Evolutionary conservation across 2,329 filamentous ascomycete species (phyloP).

Genomic region (Fusarium napiforme): DNA sequence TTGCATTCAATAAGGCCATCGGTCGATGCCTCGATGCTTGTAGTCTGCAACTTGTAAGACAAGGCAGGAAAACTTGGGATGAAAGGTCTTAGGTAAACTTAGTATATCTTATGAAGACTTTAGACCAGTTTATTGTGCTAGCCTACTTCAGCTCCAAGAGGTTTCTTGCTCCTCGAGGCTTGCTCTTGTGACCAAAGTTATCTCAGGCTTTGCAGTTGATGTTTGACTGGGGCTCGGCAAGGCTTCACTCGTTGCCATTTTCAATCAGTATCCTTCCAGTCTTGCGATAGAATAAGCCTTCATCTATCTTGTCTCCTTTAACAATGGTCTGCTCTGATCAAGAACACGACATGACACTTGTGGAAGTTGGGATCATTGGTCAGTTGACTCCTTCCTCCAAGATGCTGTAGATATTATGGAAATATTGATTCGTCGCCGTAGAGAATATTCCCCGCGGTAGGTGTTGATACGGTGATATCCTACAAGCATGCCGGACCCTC

Average conservation of each 20-base stretch:
- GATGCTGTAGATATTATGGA: background rate
- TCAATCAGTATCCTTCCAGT: background rate
- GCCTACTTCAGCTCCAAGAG: background rate
- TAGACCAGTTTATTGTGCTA: background rate
- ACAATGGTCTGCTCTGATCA: background rate
- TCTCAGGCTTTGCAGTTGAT: background rate
- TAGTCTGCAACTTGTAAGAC: background rate
- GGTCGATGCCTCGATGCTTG: background rate
- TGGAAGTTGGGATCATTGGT: background rate
- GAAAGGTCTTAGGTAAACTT: background rate
- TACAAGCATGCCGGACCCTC: background rate
- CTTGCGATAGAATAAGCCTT: background rate
- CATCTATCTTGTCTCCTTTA: background rate
- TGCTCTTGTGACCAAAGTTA: background rate
- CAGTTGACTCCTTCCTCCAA: background rate
- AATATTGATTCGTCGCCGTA: background rate
- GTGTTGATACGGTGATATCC: background rate
- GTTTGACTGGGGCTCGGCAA: no score
- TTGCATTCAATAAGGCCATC: background rate
- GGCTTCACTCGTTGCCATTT: background rate
- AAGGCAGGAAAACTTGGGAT: background rate
- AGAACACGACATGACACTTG: background rate
- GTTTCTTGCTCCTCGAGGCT: background rate
- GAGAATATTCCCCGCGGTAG: background rate
- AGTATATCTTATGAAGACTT: background rate